phyloP scores from a whole-genome alignment of 495 filamentous ascomycete species.

The Neurospora sp. region DNA sequence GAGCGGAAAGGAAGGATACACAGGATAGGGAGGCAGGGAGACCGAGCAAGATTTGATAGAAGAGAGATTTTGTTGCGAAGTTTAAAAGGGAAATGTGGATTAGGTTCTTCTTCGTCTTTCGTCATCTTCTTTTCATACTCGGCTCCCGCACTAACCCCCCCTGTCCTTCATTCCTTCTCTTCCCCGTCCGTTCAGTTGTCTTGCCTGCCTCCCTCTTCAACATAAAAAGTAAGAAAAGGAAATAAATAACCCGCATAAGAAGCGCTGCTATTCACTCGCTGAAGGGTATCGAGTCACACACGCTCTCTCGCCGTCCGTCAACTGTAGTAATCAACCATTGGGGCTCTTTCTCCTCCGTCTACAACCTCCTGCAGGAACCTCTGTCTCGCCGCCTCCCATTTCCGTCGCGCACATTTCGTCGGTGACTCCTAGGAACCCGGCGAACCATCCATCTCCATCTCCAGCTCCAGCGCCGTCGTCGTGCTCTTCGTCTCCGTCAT shows the following conservation, averaged over 20 bases:
- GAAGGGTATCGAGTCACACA: not conserved
- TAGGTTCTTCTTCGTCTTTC: not conserved
- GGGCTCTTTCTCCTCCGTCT: not conserved
- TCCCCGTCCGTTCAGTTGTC: not conserved
- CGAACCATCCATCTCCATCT: slow-evolving; percentile 20
- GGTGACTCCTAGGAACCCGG: not conserved
- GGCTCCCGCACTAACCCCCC: not conserved
- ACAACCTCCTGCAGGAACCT: not conserved
- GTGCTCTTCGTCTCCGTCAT: not conserved
- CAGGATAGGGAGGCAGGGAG: not conserved
- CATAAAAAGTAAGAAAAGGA: not conserved
- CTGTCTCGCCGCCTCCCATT: not conserved
- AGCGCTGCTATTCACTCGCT: not conserved
- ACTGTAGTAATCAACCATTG: not conserved
- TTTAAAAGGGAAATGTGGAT: not conserved
- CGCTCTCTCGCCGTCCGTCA: not conserved
- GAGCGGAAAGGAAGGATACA: not conserved
- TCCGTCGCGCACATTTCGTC: not conserved
- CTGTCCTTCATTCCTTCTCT: not conserved
- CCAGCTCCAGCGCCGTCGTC: not conserved
- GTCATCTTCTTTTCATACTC: not conserved
- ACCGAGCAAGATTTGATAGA: not conserved
- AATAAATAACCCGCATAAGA: not conserved
- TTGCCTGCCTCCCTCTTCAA: not conserved
- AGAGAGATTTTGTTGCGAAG: not conserved